These are phyloP conservation scores for Azolla pinnata DNA, from an alignment of 75 land plant species.

Conservation along the genomic window DNA sequence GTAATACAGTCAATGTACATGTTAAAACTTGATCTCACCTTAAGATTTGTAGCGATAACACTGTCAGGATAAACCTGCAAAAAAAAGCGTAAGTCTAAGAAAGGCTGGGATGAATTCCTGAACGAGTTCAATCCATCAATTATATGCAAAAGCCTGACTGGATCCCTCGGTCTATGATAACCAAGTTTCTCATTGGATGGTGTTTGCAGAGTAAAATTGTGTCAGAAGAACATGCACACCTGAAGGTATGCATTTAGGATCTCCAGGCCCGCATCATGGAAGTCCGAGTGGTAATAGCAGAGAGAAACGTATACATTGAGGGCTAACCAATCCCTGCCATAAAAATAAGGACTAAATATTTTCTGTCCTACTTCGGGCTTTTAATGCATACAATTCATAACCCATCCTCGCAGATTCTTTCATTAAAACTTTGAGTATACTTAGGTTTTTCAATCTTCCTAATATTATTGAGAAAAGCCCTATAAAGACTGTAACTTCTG, in stretches of 20 bases:
- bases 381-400: too few species aligned
- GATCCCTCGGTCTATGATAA: not conserved
- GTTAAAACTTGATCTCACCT: conserved; percentile 7
- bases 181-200: not conserved
- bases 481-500: not conserved
- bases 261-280: conserved; percentile 32
- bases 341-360: not conserved
- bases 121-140: not conserved
- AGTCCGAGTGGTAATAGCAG: conserved; percentile 29
- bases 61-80: conserved; percentile 32
- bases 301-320: conserved; percentile 28
- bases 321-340: conserved; percentile 32
- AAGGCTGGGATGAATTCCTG: not conserved
- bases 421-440: not conserved
- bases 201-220: not conserved
- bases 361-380: too few species aligned
- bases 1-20: not conserved
- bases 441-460: not conserved
- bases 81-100: not conserved
- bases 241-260: conserved; percentile 27
- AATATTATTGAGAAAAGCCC: not conserved
- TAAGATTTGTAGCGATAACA: conserved; percentile 25
- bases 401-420: not conserved
- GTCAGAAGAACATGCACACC: conserved; percentile 9
- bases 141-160: not conserved